Evolutionary conservation across 495 filamentous ascomycete genomes (phyloP), one percentile per base, ranked within the genome.

Genomic region (Xylaria flabelliformis): DNA sequence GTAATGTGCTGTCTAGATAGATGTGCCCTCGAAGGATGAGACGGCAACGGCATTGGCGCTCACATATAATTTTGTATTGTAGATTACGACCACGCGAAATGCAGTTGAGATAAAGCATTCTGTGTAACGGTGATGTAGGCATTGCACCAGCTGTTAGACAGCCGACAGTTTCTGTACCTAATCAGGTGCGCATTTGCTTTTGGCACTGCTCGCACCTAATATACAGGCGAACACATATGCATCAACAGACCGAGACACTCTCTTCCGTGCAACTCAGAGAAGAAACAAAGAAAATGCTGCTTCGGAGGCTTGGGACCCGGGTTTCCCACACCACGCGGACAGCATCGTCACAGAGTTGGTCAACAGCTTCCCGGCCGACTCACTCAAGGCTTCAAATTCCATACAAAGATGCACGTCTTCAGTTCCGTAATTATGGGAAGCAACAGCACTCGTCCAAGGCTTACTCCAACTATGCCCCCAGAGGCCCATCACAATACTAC

Each of bases 401-500:
- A 6, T 21, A 70, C 24, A n/a, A 13, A 17, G 26, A 9, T 7
- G 29, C 29, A 26, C 68, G 21, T 24, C n/a, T 26, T 17, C 29
- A 12, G n/a, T 8, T 8, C 13, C 68, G 4, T 9, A 63, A 64
- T n/a, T 2, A 63, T 41, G 29, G 17, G 15, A 24, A 15, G n/a
- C 19, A 17, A 13, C 68, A 55, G 12, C 68, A 48, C 2, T 13
- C 50, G 0, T 39, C 46, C n/a, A 51, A 34, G n/a, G 21, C n/a
- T 17, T 70, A 70, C 26, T 70, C 68, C 32, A 70, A 70, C 32
- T 70, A 29, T 42, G n/a, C 58, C 12, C 68, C 68, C 58, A 53
- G 13, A 26, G 46, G 19, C 32, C 67, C 41, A 32, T 19, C 24
- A 26, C 58, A 17, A 26, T 17, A 55, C 29, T 42, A 42, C 21